phyloP scores from a whole-genome alignment of 192 early-diverging fungal genomes.

The Thamnidium elegans region DNA sequence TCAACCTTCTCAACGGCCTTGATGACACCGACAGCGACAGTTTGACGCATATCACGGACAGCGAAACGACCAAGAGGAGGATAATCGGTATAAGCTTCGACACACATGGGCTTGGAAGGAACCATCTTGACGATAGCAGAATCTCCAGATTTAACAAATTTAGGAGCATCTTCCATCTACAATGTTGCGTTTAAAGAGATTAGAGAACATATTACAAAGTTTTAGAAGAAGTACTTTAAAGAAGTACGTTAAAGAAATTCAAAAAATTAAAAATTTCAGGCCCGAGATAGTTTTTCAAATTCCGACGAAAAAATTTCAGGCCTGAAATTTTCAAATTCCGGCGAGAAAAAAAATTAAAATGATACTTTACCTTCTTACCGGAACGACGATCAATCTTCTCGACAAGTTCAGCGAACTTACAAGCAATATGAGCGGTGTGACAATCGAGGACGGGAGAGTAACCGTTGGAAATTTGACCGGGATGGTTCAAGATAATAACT shows the following conservation, averaged over 20 bases:
- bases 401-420: conserved; percentile 88
- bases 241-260: not conserved
- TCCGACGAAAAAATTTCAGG: not conserved
- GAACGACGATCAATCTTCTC: conserved; percentile 97
- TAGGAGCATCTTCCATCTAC: conserved; percentile 78
- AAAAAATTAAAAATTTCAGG: not conserved
- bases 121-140: conserved; percentile 93
- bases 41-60: conserved; percentile 97
- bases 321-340: not conserved
- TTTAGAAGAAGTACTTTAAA: not conserved
- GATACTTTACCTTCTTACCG: conserved; percentile 66
- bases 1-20: conserved; percentile 87
- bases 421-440: conserved; percentile 97
- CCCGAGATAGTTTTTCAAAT: not conserved
- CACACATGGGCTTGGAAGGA: conserved; percentile 95
- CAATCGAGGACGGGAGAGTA: conserved; percentile 95
- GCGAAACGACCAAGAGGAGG: conserved; percentile 96
- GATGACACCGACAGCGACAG: conserved; percentile 96
- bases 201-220: not conserved
- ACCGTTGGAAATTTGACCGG: conserved; percentile 90
- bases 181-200: conserved; percentile 53
- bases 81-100: conserved; percentile 91
- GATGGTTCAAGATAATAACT: conserved; percentile 96
- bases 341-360: not conserved
- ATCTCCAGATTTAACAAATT: conserved; percentile 95